Percentiles rank a stretch among this genome's conserved stretches.
Conservation (phyloP, 2,329 filamentous ascomycete genomes). For the Dothideomycetes sp. region DNA sequence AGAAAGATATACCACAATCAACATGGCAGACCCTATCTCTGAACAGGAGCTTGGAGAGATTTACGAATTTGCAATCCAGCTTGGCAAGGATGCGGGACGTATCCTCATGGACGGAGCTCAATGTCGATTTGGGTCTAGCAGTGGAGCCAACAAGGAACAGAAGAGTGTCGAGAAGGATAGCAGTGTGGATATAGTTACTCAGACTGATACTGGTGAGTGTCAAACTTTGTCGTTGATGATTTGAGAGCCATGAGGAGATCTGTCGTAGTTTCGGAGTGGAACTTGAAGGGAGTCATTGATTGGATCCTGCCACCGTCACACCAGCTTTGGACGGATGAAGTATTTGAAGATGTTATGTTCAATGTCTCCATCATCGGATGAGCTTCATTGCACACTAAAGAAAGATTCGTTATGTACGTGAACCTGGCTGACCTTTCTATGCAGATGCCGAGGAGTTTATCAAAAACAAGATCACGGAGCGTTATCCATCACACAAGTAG, state of each 20-base stretch:
- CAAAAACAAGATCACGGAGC: constrained; percentile 43
- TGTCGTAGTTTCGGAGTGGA: no score
- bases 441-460: constrained; percentile 64
- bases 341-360: no score
- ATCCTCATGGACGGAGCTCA: constrained; percentile 56
- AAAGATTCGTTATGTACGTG: no score
- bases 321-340: no score
- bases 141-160: constrained; percentile 19
- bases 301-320: no score
- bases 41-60: constrained; percentile 47
- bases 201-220: constrained; percentile 57
- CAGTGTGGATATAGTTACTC: constrained; percentile 66
- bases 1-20: background rate
- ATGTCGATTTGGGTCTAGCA: constrained; percentile 37
- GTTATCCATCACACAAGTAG: constrained; percentile 57
- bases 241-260: no score
- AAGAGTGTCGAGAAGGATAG: constrained; percentile 56
- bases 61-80: constrained; percentile 58
- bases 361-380: no score
- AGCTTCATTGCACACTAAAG: no score
- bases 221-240: background rate
- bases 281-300: no score
- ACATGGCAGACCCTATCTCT: background rate
- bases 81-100: constrained; percentile 59
- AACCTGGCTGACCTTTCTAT: constrained; percentile 3